A percentile compares a stretch with the other conserved stretches of the same genome.
Conservation (phyloP, 345 rosid species). For the Iberis pinnata region DNA sequence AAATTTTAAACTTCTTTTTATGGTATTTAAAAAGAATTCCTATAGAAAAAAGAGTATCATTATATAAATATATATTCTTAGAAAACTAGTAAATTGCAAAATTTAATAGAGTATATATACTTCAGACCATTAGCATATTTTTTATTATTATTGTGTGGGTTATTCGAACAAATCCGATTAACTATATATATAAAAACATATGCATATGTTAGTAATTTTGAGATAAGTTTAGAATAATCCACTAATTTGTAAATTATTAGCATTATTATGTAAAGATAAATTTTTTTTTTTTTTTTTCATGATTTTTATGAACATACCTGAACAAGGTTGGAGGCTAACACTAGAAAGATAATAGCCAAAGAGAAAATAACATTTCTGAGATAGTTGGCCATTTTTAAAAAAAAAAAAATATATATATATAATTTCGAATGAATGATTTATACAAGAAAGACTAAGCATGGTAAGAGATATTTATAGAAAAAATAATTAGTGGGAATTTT, state of each 20-base stretch:
- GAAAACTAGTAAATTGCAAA: no score
- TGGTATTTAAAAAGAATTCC: no score
- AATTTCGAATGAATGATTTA: neutral
- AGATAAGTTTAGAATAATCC: neutral
- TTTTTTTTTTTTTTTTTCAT: neutral
- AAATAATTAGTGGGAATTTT: neutral
- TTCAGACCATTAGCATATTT: no score
- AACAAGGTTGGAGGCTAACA: constrained; percentile 21
- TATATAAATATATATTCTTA: no score
- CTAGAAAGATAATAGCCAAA: constrained; percentile 9
- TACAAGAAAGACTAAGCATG: neutral
- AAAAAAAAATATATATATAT: neutral
- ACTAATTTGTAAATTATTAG: neutral
- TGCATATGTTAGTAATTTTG: no score
- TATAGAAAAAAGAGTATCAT: no score
- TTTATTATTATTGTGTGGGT: no score
- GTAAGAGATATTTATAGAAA: constrained; percentile 16
- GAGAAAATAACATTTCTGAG: constrained; percentile 11
- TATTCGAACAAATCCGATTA: no score
- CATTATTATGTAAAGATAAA: neutral
- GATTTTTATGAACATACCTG: constrained; percentile 16
- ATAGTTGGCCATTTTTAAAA: constrained; percentile 5
- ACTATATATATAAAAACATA: no score
- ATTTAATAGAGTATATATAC: no score
- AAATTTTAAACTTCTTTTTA: no score